These are phyloP conservation scores for Medicago truncatula DNA, from an alignment of 306 rosid species.

Conservation along the genomic window MtrunA17r5.0-ANR NC_053043.1:17953501-17954000, in stretches of 20 bases:
- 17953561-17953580: too few species aligned
- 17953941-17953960: neutral
- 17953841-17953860: constrained; percentile 73
- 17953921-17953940: constrained; percentile 49
- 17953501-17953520: too few species aligned
- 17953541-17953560: too few species aligned
- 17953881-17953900: neutral
- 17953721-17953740: too few species aligned
- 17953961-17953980: neutral
- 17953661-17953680: too few species aligned
- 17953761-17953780: constrained; percentile 58
- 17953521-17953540: too few species aligned
- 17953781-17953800: constrained; percentile 43
- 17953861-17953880: constrained; percentile 54
- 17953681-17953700: too few species aligned
- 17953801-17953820: constrained; percentile 48
- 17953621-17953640: too few species aligned
- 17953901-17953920: constrained; percentile 40
- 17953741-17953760: neutral
- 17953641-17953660: too few species aligned
- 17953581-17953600: too few species aligned
- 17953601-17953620: too few species aligned
- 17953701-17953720: too few species aligned
- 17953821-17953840: constrained; percentile 54
- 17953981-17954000: neutral